Conservation (phyloP, 2,329 filamentous ascomycete species). For the Raffaelea arxii region DNA sequence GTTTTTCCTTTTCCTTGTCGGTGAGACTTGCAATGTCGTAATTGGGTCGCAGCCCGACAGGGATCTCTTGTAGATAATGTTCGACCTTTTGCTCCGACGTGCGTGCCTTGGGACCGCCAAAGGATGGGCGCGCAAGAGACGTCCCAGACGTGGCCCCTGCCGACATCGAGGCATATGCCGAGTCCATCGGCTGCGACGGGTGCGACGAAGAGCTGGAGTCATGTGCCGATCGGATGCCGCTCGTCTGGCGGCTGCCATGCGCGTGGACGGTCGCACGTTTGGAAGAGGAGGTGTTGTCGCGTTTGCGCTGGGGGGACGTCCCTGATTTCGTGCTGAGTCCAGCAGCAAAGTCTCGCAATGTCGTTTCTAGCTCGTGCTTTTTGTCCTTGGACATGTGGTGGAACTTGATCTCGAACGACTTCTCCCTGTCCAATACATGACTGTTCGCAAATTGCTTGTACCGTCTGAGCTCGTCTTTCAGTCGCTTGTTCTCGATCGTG, state of each 20-base stretch:
- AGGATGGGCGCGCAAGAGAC: slow-evolving; percentile 26
- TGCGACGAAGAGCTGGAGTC: slow-evolving; percentile 42
- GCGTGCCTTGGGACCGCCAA: slow-evolving; percentile 24
- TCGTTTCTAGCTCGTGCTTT: slow-evolving; percentile 66
- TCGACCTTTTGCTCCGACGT: slow-evolving; percentile 53
- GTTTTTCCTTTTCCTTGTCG: slow-evolving; percentile 64
- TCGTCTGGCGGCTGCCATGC: slow-evolving; percentile 13
- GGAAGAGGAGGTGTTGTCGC: slow-evolving; percentile 26
- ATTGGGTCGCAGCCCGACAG: slow-evolving; percentile 55
- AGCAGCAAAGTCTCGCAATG: slow-evolving; percentile 60
- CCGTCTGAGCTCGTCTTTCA: slow-evolving; percentile 63
- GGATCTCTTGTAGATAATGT: slow-evolving; percentile 63
- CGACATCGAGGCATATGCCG: slow-evolving; percentile 61
- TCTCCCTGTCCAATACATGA: slow-evolving; percentile 60
- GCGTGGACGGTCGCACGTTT: slow-evolving; percentile 19
- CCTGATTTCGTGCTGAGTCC: slow-evolving; percentile 42
- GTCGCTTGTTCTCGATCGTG: slow-evolving; percentile 70
- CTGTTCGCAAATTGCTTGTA: slow-evolving; percentile 56
- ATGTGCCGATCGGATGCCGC: slow-evolving; percentile 37
- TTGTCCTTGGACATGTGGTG: slow-evolving; percentile 64
- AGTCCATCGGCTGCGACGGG: slow-evolving; percentile 46
- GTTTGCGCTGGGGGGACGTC: slow-evolving; percentile 30
- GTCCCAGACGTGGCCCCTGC: slow-evolving; percentile 33
- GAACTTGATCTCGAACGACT: slow-evolving; percentile 73
- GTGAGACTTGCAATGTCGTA: slow-evolving; percentile 44